phyloP scores from a whole-genome alignment of 805 yeast species.

The Schizosaccharomyces lindneri region DNA sequence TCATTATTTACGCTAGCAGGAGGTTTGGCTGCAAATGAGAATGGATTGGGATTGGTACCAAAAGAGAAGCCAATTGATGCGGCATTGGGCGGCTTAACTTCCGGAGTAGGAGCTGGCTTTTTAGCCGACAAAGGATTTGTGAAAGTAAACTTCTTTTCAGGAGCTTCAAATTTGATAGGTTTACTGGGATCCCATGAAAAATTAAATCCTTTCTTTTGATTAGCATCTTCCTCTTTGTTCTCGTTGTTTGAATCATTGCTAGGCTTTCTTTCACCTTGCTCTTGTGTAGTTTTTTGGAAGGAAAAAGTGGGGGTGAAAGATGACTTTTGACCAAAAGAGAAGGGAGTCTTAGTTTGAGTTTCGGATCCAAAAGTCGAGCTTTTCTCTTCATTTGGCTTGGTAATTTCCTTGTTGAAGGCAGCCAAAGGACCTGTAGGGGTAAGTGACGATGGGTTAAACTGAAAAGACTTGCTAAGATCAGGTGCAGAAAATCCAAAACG shows the following conservation, averaged over 20 bases:
- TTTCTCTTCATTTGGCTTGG: not conserved
- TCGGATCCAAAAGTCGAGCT: not conserved
- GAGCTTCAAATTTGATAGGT: conserved; percentile 1
- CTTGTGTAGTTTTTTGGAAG: not conserved
- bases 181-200: conserved; percentile 1
- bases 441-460: not conserved
- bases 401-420: not conserved
- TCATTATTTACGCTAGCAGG: not conserved
- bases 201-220: not conserved
- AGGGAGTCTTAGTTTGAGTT: not conserved
- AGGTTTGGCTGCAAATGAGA: not conserved
- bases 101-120: not conserved
- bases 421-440: not conserved
- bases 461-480: not conserved
- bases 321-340: not conserved
- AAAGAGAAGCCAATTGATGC: not conserved
- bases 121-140: not conserved
- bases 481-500: not conserved
- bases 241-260: not conserved
- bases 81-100: not conserved
- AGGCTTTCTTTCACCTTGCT: not conserved
- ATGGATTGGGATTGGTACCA: not conserved
- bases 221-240: not conserved
- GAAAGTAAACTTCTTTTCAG: not conserved
- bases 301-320: not conserved